Conservation (phyloP, 75 land plant genomes). For the Gnetum montanum region DNA sequence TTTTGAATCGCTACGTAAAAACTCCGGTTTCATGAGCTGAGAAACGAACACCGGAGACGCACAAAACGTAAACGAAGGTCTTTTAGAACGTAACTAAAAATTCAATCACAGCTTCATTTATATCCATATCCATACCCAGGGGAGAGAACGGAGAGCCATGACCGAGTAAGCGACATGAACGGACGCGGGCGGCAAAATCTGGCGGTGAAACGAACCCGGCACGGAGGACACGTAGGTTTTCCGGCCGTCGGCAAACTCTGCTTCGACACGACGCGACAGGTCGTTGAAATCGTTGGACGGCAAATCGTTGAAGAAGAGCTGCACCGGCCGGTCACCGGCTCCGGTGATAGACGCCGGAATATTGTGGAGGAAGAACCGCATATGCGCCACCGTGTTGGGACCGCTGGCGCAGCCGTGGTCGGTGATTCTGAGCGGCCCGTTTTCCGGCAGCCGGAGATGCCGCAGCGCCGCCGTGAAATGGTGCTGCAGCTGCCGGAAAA, state of each 20-base stretch:
- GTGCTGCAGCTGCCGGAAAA: background rate
- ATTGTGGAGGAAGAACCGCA: conserved; percentile 1
- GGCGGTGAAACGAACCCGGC: conserved; percentile 17
- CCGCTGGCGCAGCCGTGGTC: conserved; percentile 17
- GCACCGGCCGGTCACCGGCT: conserved; percentile 3
- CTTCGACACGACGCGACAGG: conserved; percentile 9
- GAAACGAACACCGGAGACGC: too few relatives aligned
- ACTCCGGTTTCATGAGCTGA: too few relatives aligned
- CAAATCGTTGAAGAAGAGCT: conserved; percentile 17
- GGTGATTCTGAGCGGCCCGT: conserved; percentile 13
- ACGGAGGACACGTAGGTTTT: conserved; percentile 12
- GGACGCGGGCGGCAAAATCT: conserved; percentile 11
- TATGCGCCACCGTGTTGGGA: conserved; percentile 2
- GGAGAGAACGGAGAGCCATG: conserved; percentile 13
- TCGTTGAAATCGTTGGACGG: conserved; percentile 27
- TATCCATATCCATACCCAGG: too few relatives aligned
- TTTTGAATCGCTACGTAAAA: too few relatives aligned
- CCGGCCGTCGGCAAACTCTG: background rate
- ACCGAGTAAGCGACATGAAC: conserved; percentile 13
- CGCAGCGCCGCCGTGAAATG: background rate
- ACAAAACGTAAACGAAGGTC: too few relatives aligned
- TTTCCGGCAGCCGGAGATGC: background rate
- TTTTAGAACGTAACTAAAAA: too few relatives aligned
- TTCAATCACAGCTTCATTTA: too few relatives aligned
- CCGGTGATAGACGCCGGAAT: background rate